These are phyloP conservation scores for Lyophyllum semitale DNA, from an alignment of 768 basidiomycete species.

Conservation along the genomic window DNA sequence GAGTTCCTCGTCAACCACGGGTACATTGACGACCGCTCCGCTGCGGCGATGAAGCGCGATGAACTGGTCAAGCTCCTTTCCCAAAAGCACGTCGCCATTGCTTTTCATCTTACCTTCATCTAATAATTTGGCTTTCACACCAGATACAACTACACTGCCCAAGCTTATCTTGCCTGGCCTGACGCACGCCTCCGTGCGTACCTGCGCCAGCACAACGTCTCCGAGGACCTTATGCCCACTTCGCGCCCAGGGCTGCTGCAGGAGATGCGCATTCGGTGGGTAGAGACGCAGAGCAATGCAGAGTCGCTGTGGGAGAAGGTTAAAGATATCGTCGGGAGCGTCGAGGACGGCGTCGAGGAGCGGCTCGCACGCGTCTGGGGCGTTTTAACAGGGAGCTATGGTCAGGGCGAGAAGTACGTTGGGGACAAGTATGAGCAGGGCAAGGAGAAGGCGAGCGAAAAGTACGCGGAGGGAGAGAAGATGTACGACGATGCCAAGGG, in stretches of 20 bases:
- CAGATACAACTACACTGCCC: slow-evolving; percentile 42
- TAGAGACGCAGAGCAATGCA: slow-evolving; percentile 59
- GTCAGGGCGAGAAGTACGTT: slow-evolving; percentile 20
- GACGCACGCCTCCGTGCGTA: slow-evolving; percentile 92
- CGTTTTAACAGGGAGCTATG: slow-evolving; percentile 44
- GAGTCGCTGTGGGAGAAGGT: slow-evolving; percentile 63
- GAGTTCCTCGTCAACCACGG: slow-evolving; percentile 76
- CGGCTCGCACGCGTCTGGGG: slow-evolving; percentile 54
- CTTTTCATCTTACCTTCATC: not conserved
- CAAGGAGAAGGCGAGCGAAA: slow-evolving; percentile 21
- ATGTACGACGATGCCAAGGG: slow-evolving; percentile 25
- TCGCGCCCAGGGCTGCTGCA: slow-evolving; percentile 75
- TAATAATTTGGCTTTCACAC: slow-evolving; percentile 32
- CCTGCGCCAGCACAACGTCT: slow-evolving; percentile 74
- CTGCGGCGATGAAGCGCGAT: slow-evolving; percentile 69
- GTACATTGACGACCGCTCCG: slow-evolving; percentile 49
- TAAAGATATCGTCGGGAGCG: slow-evolving; percentile 63
- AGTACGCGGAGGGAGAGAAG: slow-evolving; percentile 22
- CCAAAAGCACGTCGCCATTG: slow-evolving; percentile 52
- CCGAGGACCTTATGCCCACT: slow-evolving; percentile 67
- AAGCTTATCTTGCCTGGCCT: slow-evolving; percentile 85
- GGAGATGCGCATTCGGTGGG: slow-evolving; percentile 79
- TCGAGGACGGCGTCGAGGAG: slow-evolving; percentile 77
- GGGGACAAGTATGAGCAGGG: slow-evolving; percentile 30
- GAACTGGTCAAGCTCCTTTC: slow-evolving; percentile 75